phyloP scores from a whole-genome alignment of 805 yeast genomes.

The Yarrowia sp. region DNA sequence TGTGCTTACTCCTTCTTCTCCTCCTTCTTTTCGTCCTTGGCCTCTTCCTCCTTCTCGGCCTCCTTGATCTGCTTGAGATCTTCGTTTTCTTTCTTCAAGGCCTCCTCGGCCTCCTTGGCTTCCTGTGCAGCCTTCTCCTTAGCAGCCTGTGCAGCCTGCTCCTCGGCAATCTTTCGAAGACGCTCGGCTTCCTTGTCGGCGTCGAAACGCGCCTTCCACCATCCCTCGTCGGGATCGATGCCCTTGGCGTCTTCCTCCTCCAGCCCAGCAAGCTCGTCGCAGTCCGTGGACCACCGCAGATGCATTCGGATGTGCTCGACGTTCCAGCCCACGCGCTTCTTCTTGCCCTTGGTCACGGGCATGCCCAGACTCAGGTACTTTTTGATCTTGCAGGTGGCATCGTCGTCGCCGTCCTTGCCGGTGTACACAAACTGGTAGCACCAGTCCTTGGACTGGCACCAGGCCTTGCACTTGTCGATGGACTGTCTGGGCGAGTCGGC shows the following conservation, averaged over 20 bases:
- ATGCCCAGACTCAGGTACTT: neutral
- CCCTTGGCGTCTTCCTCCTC: neutral
- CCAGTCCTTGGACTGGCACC: constrained; percentile 16
- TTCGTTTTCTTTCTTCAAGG: neutral
- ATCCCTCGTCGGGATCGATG: constrained; percentile 20
- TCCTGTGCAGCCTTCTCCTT: too few relatives aligned
- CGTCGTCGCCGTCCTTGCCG: constrained; percentile 11
- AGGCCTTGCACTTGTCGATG: neutral
- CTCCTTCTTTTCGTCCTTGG: neutral
- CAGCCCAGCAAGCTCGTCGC: constrained; percentile 3
- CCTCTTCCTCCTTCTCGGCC: neutral
- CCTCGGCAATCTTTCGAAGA: neutral
- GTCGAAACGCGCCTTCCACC: neutral
- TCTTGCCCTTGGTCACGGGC: neutral
- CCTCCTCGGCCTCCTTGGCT: neutral
- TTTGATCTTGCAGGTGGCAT: constrained; percentile 1
- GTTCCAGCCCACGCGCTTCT: constrained; percentile 13
- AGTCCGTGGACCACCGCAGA: neutral
- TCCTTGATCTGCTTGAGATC: neutral
- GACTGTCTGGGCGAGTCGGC: constrained; percentile 10
- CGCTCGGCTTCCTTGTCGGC: constrained; percentile 14
- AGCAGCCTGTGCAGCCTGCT: neutral
- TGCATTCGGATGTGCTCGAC: constrained; percentile 6
- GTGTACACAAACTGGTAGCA: constrained; percentile 15
- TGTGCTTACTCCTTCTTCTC: neutral